Evolutionary conservation across 371 early-diverging fungal genomes (phyloP).

Genomic region (Mucor mucedo): DNA sequence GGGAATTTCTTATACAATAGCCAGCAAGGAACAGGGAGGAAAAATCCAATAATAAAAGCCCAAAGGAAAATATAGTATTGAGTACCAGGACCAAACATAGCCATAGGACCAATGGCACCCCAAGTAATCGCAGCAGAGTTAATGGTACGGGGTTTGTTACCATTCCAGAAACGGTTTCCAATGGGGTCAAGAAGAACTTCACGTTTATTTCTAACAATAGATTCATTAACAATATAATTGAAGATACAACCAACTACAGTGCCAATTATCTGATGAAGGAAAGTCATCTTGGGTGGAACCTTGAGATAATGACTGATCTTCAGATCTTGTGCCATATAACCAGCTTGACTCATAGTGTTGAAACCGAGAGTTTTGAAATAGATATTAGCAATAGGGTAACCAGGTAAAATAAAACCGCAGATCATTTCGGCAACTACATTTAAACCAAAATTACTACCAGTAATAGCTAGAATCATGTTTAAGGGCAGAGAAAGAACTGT

Average conservation of each 20-base stretch:
- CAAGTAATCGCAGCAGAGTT: conserved; percentile 41
- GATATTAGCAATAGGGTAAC: conserved; percentile 62
- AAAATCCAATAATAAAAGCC: conserved; percentile 47
- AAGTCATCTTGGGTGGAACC: conserved; percentile 29
- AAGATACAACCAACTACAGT: conserved; percentile 62
- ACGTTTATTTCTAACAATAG: conserved; percentile 47
- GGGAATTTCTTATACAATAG: conserved; percentile 41
- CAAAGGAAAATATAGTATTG: conserved; percentile 64
- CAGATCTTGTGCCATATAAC: conserved; percentile 60
- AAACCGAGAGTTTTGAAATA: conserved; percentile 59
- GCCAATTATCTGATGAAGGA: conserved; percentile 66
- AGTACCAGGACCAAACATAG: conserved; percentile 68
- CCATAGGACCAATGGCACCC: conserved; percentile 77
- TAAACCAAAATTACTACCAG: conserved; percentile 43
- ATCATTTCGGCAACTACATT: conserved; percentile 74
- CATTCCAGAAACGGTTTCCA: conserved; percentile 60
- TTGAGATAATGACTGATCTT: conserved; percentile 78
- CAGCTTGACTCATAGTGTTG: conserved; percentile 60
- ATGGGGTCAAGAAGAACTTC: conserved; percentile 43
- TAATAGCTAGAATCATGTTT: conserved; percentile 45
- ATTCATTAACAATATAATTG: conserved; percentile 56
- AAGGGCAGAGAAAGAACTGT: conserved; percentile 39
- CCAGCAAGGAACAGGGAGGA: conserved; percentile 43
- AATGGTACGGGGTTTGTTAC: conserved; percentile 49
- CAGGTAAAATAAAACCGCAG: conserved; percentile 49